Evolutionary conservation across 257 asterid genomes (phyloP), one percentile per base, ranked within the genome.

Genomic region (Avicennia marina): DNA sequence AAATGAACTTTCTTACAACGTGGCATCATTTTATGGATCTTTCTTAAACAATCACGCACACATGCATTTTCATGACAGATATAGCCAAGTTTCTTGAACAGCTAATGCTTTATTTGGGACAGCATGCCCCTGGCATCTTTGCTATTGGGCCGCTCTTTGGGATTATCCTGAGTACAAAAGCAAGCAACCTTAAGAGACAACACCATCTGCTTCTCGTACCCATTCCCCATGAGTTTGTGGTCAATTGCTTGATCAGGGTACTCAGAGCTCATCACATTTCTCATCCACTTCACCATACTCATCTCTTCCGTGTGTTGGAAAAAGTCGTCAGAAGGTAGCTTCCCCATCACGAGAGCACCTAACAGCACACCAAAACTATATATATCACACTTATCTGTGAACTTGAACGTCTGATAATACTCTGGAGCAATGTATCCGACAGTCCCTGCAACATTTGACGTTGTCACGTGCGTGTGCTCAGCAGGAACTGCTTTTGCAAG

Each of bases 151-250:
- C 96, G 83, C 73, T 85, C 95, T 44, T 85, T 90, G 0, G 98
- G 87, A 62, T 85, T 77, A 5, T 87, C 94, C 71, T 56, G 13
- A 17, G 94, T 84, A 64, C 98, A 90, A 59, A 84, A 90, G 15
- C 89, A 87, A 12, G 98, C 95, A 60, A 87, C 82, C 65, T 90
- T 90, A 54, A 90, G 89, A 43, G 85, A 91, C 81, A 90, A 51
- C 49, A 90, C 66, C 89, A 90, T 87, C 66, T 87, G 95, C 68
- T 90, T 90, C 67, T 90, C 96, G 11, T 76, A 72, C 50, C 94
- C 95, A 1, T 69, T 79, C 20, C 86, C 95, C 63, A 75, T 0
- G 53, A 90, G 69, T 33, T 27, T 77, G 7, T 73, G 61, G 53
- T 90, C 96, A 3, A 90, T 67, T 4, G 98, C 96, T 22, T 78